Base-by-base conservation (phyloP, 2,329 filamentous ascomycete genomes). In the Monilinia laxa region DNA sequence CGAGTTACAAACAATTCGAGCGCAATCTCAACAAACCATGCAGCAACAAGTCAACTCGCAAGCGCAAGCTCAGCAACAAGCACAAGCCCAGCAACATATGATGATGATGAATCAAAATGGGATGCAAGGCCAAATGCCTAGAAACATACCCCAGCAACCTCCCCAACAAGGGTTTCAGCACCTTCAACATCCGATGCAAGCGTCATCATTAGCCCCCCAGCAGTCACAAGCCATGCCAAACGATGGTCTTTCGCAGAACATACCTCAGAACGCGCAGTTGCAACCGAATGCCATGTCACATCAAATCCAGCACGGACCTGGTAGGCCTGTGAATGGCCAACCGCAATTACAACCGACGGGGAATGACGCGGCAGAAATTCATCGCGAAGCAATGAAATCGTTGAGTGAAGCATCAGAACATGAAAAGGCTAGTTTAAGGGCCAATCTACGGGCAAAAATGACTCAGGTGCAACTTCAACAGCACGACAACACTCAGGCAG, bases 151-250 rank as follows among this genome's bases (percentile, higher is more conserved):
- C 76, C 75, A 74, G 64, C 83, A 83, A 71, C 79, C 78, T 9
- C 76, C 78, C 2, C 85, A 84, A 68, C 84, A 82, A 71, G 81
- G 80, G 0, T 87, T 88, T 67, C 85, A 85, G 68, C 81, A 84
- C 58, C 79, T 87, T 47, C 85, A 86, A 67, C 84, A 85, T 65
- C 83, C 81, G 65, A 85, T 86, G 83, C 85, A 87, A 71, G 77
- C 81, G 4, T 80, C 82, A 0, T 81, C 81, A 49, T 80, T 86
- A 31, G 79, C 82, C 12, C 84, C 81, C 62, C 84, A 84, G 68
- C 72, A 74, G 65, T 68, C 71, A 25, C 74, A 71, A n/a, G 70
- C 74, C 55, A 71, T 73, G 58, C 63, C 68, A 0, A 72, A 75
- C 28, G 72, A 75, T 57, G 67, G 68, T 2, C 53, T 70, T 40